Evolutionary conservation across 2,329 filamentous ascomycete genomes (phyloP).

Genomic region (Kalmusia sp.): DNA sequence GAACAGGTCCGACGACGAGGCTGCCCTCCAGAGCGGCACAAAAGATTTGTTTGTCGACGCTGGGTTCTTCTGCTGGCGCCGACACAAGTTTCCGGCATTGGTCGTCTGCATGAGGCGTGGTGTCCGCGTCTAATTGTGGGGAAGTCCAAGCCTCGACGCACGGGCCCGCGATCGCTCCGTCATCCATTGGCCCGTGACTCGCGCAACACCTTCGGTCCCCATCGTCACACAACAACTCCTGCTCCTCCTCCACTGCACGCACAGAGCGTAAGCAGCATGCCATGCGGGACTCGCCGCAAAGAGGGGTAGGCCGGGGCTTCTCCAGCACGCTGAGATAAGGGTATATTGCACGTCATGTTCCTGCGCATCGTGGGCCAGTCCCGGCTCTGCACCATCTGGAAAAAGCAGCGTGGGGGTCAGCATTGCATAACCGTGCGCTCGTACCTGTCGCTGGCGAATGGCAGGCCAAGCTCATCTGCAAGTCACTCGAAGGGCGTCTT

Average conservation of each 20-base stretch:
- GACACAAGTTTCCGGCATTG: constrained; percentile 17
- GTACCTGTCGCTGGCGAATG: constrained; percentile 22
- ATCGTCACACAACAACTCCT: constrained; percentile 7
- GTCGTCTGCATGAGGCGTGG: constrained; percentile 27
- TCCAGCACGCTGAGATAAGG: constrained; percentile 25
- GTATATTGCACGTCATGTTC: constrained; percentile 31
- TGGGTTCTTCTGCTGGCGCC: constrained; percentile 23
- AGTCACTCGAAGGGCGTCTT: constrained; percentile 37
- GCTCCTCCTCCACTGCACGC: background rate
- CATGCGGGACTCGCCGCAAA: constrained; percentile 1
- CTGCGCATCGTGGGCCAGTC: constrained; percentile 29
- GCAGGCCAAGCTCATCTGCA: constrained; percentile 26
- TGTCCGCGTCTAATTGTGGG: constrained; percentile 29
- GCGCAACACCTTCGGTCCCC: background rate
- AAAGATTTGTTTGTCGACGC: constrained; percentile 18
- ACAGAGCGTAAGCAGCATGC: background rate
- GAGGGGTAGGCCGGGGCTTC: constrained; percentile 1
- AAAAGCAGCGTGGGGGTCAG: constrained; percentile 39
- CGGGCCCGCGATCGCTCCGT: constrained; percentile 13
- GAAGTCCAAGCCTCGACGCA: constrained; percentile 19
- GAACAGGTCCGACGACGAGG: background rate
- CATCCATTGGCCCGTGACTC: constrained; percentile 8
- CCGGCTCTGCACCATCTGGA: constrained; percentile 22
- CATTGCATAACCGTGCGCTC: constrained; percentile 6
- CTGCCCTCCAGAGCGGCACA: no score